Conservation (phyloP, 495 filamentous ascomycete species). For the Talaromyces ruber region DNA sequence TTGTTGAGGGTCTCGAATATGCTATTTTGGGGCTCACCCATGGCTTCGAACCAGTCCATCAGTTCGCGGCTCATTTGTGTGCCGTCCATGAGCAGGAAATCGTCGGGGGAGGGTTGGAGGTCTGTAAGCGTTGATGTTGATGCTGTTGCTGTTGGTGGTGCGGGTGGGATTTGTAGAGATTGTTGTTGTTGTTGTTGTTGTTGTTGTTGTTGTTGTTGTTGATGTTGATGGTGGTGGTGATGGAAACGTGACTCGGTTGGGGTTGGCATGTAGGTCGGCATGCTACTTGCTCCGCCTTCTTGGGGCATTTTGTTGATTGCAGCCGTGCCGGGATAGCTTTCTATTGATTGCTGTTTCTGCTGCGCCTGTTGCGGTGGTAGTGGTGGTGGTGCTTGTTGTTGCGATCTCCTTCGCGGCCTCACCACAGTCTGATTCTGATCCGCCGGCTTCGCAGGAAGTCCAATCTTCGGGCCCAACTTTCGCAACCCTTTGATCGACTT, state of each 20-base stretch:
- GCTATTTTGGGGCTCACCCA: conserved; percentile 25
- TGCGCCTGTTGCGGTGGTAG: background rate
- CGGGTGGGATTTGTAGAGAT: background rate
- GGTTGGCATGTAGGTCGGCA: background rate
- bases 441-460: background rate
- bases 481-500: conserved; percentile 51
- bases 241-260: background rate
- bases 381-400: background rate
- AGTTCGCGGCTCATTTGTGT: conserved; percentile 31
- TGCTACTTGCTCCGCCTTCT: background rate
- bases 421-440: background rate
- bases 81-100: conserved; percentile 13
- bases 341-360: background rate
- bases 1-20: conserved; percentile 25
- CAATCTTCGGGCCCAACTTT: conserved; percentile 19
- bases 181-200: background rate
- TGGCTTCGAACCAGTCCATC: conserved; percentile 35
- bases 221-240: too few relatives aligned
- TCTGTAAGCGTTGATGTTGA: background rate
- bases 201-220: background rate
- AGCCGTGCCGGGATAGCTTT: background rate
- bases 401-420: background rate
- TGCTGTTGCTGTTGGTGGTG: background rate
- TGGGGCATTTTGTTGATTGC: background rate
- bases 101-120: background rate